These are phyloP conservation scores for Ophiosphaerella korrae DNA, from an alignment of 2,329 filamentous ascomycete genomes.

Conservation along the genomic window DNA sequence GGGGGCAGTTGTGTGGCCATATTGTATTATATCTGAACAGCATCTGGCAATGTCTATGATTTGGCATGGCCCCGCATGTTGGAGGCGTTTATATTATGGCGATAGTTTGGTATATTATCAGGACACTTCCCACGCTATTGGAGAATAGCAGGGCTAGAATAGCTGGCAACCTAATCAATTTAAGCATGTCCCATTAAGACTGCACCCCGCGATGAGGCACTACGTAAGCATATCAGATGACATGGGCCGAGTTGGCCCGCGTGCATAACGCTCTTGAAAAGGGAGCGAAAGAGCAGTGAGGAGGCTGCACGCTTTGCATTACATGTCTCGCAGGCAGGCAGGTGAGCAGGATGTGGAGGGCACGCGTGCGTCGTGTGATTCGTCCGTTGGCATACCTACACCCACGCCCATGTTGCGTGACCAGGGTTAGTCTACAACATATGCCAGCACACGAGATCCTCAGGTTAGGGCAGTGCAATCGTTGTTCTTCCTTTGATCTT, in stretches of 20 bases:
- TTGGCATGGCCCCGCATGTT: not conserved
- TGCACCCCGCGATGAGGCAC: not conserved
- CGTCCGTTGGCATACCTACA: slow-evolving; percentile 25
- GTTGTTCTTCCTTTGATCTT: slow-evolving; percentile 17
- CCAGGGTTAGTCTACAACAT: slow-evolving; percentile 16
- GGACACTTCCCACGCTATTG: not conserved
- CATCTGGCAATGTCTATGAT: not conserved
- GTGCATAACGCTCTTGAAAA: not conserved
- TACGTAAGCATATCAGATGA: not conserved
- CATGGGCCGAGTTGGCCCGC: not conserved
- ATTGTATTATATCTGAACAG: slow-evolving; percentile 1
- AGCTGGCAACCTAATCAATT: no score
- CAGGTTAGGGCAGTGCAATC: slow-evolving; percentile 14
- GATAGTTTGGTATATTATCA: not conserved
- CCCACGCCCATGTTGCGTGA: slow-evolving; percentile 35
- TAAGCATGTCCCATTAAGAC: no score
- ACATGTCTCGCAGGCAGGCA: slow-evolving; percentile 26
- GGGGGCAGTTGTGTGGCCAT: not conserved
- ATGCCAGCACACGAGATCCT: slow-evolving; percentile 33
- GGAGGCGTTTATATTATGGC: slow-evolving; percentile 1
- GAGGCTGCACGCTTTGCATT: slow-evolving; percentile 12
- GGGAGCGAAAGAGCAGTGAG: not conserved
- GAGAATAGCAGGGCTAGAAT: not conserved
- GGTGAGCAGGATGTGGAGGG: slow-evolving; percentile 31
- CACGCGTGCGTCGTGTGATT: slow-evolving; percentile 31